A percentile compares a stretch with the other conserved stretches of the same genome.
These are phyloP conservation scores for Globisporangium yorkense DNA, from an alignment of 352 stramenopile species.

Conservation along the genomic window DNA sequence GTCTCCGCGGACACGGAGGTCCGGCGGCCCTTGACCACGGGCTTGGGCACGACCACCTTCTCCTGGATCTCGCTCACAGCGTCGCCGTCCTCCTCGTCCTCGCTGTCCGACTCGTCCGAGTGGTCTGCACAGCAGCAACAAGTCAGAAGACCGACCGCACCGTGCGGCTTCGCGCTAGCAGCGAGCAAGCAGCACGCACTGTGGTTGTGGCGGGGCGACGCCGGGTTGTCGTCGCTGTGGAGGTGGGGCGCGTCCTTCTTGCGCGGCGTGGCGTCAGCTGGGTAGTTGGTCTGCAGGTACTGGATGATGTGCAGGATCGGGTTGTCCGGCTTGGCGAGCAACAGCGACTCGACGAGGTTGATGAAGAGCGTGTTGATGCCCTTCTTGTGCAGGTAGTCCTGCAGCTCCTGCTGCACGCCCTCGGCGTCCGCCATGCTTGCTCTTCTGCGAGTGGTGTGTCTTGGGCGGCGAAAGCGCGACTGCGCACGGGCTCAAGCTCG, in stretches of 20 bases:
- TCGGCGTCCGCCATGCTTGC: constrained; percentile 73
- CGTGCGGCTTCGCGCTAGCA: background rate
- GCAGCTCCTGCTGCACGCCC: constrained; percentile 86
- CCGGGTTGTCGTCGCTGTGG: constrained; percentile 45
- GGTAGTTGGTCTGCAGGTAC: constrained; percentile 86
- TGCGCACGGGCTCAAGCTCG: background rate
- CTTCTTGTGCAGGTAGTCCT: constrained; percentile 90
- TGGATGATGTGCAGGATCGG: constrained; percentile 87
- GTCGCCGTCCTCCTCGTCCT: constrained; percentile 79
- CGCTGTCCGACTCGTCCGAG: constrained; percentile 85
- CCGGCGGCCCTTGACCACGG: constrained; percentile 76
- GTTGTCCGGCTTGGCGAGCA: constrained; percentile 88
- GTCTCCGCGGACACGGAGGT: constrained; percentile 87
- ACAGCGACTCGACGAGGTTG: constrained; percentile 88
- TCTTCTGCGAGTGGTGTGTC: background rate
- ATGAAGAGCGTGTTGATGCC: constrained; percentile 92
- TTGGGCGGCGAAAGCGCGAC: background rate
- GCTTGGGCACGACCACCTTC: constrained; percentile 43
- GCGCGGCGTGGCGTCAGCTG: constrained; percentile 59
- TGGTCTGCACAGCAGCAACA: constrained; percentile 33
- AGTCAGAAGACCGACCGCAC: background rate
- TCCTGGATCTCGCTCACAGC: constrained; percentile 78
- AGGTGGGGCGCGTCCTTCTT: constrained; percentile 23
- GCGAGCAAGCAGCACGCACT: constrained; percentile 2
- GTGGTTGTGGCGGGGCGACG: constrained; percentile 21